Base-by-base conservation (phyloP, 345 rosid genomes). In the Melastoma malabathricum region DNA sequence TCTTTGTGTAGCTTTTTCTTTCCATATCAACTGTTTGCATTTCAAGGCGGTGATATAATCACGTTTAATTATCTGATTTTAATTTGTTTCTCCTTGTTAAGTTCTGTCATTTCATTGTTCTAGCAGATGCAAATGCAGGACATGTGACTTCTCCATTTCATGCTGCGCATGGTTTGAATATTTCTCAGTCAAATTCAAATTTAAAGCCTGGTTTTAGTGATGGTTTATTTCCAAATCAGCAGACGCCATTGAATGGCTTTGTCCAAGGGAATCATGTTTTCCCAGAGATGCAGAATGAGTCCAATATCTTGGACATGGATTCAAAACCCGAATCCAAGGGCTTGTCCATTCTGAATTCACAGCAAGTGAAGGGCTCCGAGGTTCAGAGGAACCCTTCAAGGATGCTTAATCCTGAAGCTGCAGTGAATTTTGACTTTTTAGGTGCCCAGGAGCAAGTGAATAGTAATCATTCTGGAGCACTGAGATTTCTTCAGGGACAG, bases 401-500 rank as follows among this genome's bases (percentile, higher is more conserved):
- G 46, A 47, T 59, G 23, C 67, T 61, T 46, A 44, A 38, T 56
- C 46, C 59, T 13, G 75, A 70, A 50, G 43, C 68, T 59, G 57
- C 71, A 13, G 55, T 52, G 27, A 60, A 65, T 57, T 71, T 59
- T 65, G 65, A 69, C 48, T 72, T 74, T 60, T 55, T 64, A 59
- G 64, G 57, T 57, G 74, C 70, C 47, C 76, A 62, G 58, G 74
- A 68, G 20, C 81, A 74, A 49, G 48, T 64, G 25, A 60, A 57
- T 18, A 57, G 50, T 43, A 77, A 66, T 31, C 73, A 68, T 48
- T 46, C 64, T 13, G 53, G 62, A 50, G 52, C 54, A 59, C 43
- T 56, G 55, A 73, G 62, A 51, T 56, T 67, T 62, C 38, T 38
- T 17, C 56, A 45, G 19, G 78, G 68, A 78, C 89, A 84, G 66